These are phyloP conservation scores for Phycomyces nitens DNA, from an alignment of 192 early-diverging fungal genomes.

Conservation along the genomic window DNA sequence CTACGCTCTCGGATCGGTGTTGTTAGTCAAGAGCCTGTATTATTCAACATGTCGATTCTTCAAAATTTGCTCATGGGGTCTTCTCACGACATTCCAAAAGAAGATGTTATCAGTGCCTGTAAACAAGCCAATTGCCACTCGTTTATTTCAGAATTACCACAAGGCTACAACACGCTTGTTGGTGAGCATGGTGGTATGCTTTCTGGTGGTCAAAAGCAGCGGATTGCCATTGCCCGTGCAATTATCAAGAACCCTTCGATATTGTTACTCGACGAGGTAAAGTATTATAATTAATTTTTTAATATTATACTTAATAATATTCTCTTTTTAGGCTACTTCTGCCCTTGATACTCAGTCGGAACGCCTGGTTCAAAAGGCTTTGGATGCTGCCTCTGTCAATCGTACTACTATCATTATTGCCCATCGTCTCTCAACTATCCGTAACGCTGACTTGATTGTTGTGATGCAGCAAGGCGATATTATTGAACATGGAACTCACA, in stretches of 20 bases:
- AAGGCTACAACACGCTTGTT: constrained; percentile 78
- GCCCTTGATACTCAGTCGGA: constrained; percentile 82
- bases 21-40: constrained; percentile 88
- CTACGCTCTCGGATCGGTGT: constrained; percentile 84
- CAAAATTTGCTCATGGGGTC: constrained; percentile 81
- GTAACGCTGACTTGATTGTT: constrained; percentile 83
- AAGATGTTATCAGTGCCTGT: constrained; percentile 68
- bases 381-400: constrained; percentile 68
- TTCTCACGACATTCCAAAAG: constrained; percentile 50
- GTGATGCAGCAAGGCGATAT: constrained; percentile 72
- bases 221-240: constrained; percentile 93
- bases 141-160: constrained; percentile 80
- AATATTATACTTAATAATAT: neutral
- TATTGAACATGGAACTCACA: constrained; percentile 75
- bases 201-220: constrained; percentile 92
- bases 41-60: constrained; percentile 72
- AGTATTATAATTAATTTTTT: neutral
- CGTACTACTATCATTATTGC: constrained; percentile 92
- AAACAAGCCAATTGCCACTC: constrained; percentile 73
- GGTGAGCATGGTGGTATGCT: constrained; percentile 77
- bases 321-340: constrained; percentile 60
- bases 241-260: constrained; percentile 87
- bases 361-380: constrained; percentile 76
- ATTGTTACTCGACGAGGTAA: constrained; percentile 74
- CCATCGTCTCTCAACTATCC: constrained; percentile 85